Base-by-base conservation (phyloP, 2,329 filamentous ascomycete genomes). In the Leptographium wingfieldii region DNA sequence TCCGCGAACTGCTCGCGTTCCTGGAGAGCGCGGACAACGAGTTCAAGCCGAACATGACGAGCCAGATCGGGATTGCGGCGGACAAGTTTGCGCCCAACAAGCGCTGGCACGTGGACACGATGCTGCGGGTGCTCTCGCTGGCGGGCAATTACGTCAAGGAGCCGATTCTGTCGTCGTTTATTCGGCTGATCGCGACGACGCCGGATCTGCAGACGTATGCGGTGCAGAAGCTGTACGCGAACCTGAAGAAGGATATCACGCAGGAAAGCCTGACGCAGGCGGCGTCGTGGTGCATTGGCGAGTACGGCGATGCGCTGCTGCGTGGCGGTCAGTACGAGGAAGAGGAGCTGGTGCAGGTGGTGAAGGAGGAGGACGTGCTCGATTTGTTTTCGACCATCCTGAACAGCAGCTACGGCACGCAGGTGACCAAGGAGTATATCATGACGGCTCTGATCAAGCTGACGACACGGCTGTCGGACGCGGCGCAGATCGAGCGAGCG, bases 31-130 rank as follows among this genome's bases (percentile, higher is more conserved):
- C 95, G 59, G 94, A 99, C 69, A 96, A 95, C 65, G 94, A 99
- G 72, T 99, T 99, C 77, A 99, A 99, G 76, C 90, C 94, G 7
- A 90, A 90, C 58, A 96, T 99, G 92, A 99, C 94, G 1, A 94
- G 87, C 58, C 94, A 99, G 70, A 99, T 99, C 71, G 94, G 94
- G 29, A 90, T 99, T 67, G 94, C 95, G 12, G 94, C 95, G 7
- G 94, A 99, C 72, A 86, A 92, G 65, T 99, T 90, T 73, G 89
- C 94, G 2, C 95, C 94, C 0, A 97, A 94, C 75, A 97, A 97
- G 76, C 82, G 94, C 70, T 99, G 94, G 94, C 94, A 99, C 70
- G 87, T 97, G 66, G 94, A 99, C 69, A 99, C 95, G 2, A 96
- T 99, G 86, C 78, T 99, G 59, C 84, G 95, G 27, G 91, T 99